phyloP scores from a whole-genome alignment of 164 flowering plant genomes.

The Saururus chinensis region DNA sequence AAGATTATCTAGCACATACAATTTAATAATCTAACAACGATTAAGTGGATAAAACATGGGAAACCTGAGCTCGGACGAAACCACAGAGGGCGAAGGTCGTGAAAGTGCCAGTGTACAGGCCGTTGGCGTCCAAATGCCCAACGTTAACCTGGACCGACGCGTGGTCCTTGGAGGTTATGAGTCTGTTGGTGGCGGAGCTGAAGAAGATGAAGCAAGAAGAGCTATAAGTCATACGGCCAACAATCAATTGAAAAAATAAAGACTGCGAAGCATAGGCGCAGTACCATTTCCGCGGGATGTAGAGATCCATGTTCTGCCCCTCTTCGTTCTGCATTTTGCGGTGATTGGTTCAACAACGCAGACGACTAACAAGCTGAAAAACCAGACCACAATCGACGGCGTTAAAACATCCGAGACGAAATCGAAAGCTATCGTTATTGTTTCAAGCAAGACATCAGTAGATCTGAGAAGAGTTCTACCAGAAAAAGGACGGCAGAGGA shows the following conservation, averaged over 20 bases:
- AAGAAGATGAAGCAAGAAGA: background rate
- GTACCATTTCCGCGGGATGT: constrained; percentile 60
- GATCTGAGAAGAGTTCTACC: too few relatives aligned
- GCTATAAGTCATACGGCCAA: background rate
- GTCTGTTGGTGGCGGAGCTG: constrained; percentile 79
- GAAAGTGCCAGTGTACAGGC: constrained; percentile 50
- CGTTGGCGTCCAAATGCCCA: constrained; percentile 67
- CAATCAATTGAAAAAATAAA: background rate
- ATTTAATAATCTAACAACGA: background rate
- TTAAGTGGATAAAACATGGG: background rate
- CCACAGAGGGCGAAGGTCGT: constrained; percentile 75
- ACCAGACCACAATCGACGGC: too few relatives aligned
- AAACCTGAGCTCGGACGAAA: constrained; percentile 73
- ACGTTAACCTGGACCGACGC: constrained; percentile 73
- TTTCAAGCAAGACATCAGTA: too few relatives aligned
- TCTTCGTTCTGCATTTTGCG: constrained; percentile 55
- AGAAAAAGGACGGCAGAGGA: too few relatives aligned
- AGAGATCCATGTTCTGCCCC: constrained; percentile 46
- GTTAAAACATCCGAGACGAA: too few relatives aligned
- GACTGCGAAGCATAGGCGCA: background rate
- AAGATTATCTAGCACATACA: too few relatives aligned
- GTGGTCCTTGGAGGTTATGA: constrained; percentile 85
- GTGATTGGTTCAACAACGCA: background rate
- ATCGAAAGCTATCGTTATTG: too few relatives aligned
- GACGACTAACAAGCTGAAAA: too few relatives aligned